These are phyloP conservation scores for Pseudonitzschia pungens DNA, from an alignment of 108 stramenopile genomes.

Conservation along the genomic window DNA sequence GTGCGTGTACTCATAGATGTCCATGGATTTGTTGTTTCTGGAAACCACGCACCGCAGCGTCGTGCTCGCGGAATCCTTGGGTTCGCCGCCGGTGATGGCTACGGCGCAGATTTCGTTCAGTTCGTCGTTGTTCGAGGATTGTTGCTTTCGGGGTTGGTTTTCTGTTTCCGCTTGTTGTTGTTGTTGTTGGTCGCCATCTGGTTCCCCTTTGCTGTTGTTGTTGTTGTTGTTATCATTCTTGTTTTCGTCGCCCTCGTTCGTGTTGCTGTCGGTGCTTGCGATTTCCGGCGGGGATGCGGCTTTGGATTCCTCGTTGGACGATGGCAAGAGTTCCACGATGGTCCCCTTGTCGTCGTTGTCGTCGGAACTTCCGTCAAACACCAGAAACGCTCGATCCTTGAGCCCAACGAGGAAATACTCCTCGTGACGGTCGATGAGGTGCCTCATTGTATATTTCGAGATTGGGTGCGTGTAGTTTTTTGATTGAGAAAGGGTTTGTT, in stretches of 20 bases:
- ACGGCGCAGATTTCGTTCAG: constrained; percentile 59
- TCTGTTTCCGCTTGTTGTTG: background rate
- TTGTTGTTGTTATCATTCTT: background rate
- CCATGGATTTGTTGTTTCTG: constrained; percentile 59
- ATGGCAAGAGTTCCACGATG: constrained; percentile 9
- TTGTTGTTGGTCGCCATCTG: background rate
- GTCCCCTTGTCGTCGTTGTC: background rate
- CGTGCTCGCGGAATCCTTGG: background rate
- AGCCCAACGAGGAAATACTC: constrained; percentile 21
- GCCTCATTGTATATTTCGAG: constrained; percentile 27
- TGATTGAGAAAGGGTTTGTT: too few species aligned
- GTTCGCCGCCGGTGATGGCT: constrained; percentile 29
- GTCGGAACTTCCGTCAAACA: constrained; percentile 9
- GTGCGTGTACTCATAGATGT: constrained; percentile 52
- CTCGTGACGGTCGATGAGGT: constrained; percentile 12
- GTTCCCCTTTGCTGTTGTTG: background rate
- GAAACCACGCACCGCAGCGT: constrained; percentile 57
- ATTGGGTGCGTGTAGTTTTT: too few species aligned
- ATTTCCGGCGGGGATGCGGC: background rate
- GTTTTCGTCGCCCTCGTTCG: background rate
- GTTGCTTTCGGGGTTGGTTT: background rate
- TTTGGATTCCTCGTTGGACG: constrained; percentile 2
- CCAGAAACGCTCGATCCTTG: constrained; percentile 22
- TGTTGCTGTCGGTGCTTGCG: background rate
- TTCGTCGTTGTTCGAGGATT: constrained; percentile 6